Base-by-base conservation (phyloP, 192 early-diverging fungal genomes). In the Chytriomyces sp. region DNA sequence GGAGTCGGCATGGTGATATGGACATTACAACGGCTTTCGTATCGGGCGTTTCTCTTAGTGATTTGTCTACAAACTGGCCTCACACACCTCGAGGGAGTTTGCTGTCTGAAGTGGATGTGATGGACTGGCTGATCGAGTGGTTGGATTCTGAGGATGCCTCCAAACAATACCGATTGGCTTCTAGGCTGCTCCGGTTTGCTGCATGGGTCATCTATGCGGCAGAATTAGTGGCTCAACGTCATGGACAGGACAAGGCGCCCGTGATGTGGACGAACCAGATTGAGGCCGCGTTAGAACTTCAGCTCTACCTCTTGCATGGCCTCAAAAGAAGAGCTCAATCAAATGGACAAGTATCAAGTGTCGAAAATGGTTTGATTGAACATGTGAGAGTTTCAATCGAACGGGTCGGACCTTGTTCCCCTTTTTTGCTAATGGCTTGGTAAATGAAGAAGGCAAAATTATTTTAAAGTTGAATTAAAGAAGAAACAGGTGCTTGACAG, bases 221-320 rank as follows among this genome's bases (percentile, higher is more conserved):
- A 4, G 28, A 59, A 39, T 5, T 28, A 5, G 57, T 70, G n/a
- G 28, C 19, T 32, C 19, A 14, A 32, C 12, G 25, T 14, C 56
- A 58, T 30, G 14, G 1, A 22, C 19, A 58, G 22, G 56, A 49
- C 10, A 49, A 22, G 56, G 22, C 56, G 14, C 39, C 34, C 19
- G 38, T 30, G 10, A 52, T 30, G 25, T 70, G 68, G 68, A n/a
- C 39, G 26, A 44, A 59, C 19, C 68, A 70, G 39, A 59, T 59
- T 2, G 68, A 70, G 32, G 36, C 33, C 2, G 68, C 68, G 12
- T 32, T 57, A 8, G 57, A 57, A 41, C 59, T 70, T 56, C 68
- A 70, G 39, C 33, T 70, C 39, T 70, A 59, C 44, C 30, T 70
- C 4, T 41, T 70, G 56, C 37, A 52, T 28, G 68, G 68, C n/a